These are phyloP conservation scores for Vanrija pseudolonga DNA, from an alignment of 1,284 basidiomycete genomes.

Conservation along the genomic window DNA sequence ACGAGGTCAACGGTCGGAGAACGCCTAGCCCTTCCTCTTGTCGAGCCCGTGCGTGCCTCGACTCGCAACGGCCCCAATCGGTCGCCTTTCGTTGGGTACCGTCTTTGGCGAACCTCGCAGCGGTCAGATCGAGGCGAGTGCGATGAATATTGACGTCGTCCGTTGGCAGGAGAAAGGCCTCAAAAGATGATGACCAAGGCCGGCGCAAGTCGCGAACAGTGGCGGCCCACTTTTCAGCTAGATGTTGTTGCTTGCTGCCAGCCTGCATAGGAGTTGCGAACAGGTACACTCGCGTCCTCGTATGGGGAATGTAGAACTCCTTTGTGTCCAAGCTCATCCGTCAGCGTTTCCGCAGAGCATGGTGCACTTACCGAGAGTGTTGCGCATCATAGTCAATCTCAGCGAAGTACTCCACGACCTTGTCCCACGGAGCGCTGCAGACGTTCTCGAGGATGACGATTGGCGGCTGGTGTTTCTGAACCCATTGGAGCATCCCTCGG, in stretches of 20 bases:
- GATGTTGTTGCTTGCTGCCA: conserved; percentile 51
- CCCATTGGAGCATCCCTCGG: conserved; percentile 89
- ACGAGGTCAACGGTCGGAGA: conserved; percentile 82
- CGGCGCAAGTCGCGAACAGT: conserved; percentile 67
- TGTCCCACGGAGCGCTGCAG: conserved; percentile 81
- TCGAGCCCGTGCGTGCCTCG: conserved; percentile 80
- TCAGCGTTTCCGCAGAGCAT: background rate
- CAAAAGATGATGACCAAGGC: conserved; percentile 82
- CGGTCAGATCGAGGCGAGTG: conserved; percentile 74
- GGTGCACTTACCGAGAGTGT: conserved; percentile 52
- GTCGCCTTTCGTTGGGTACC: conserved; percentile 55
- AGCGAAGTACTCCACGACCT: conserved; percentile 71
- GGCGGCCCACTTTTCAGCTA: conserved; percentile 69
- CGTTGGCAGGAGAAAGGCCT: conserved; percentile 83
- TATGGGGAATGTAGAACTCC: conserved; percentile 90
- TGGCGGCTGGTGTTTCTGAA: conserved; percentile 77
- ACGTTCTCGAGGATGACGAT: conserved; percentile 93
- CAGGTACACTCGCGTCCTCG: conserved; percentile 82
- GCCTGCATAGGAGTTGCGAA: conserved; percentile 57
- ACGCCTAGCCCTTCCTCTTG: conserved; percentile 77
- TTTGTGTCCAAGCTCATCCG: conserved; percentile 73
- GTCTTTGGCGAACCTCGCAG: conserved; percentile 44
- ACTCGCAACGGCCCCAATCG: conserved; percentile 91
- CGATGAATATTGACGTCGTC: conserved; percentile 89
- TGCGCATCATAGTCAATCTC: conserved; percentile 73